phyloP scores from a whole-genome alignment of 805 yeast genomes.

The Pichia rugopelliculosa region DNA sequence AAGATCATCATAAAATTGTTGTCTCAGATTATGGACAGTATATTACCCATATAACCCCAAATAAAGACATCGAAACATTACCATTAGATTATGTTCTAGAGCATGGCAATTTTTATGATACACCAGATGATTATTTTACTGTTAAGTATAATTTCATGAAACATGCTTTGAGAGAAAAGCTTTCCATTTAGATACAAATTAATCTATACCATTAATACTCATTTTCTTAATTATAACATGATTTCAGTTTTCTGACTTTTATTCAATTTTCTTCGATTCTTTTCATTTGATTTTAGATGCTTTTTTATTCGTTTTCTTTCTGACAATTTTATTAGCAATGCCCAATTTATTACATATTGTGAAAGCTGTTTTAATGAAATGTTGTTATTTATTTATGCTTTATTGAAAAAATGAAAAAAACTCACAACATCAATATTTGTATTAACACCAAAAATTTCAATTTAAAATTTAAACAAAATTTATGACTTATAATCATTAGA shows the following conservation, averaged over 20 bases:
- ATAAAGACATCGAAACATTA: conserved; percentile 61
- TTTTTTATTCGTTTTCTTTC: background rate
- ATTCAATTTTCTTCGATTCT: background rate
- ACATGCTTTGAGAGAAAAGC: conserved; percentile 48
- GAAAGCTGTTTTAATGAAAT: background rate
- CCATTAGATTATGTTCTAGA: conserved; percentile 44
- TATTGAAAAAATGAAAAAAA: background rate
- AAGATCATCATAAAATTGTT: conserved; percentile 87
- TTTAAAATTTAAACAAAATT: background rate
- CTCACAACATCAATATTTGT: background rate
- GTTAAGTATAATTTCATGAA: conserved; percentile 52
- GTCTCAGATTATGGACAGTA: conserved; percentile 68
- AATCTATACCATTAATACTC: background rate
- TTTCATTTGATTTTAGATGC: background rate
- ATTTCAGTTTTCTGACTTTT: background rate
- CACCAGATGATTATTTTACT: conserved; percentile 39
- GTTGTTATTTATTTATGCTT: background rate
- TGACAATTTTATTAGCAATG: background rate
- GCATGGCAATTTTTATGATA: conserved; percentile 33
- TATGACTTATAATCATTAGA: background rate
- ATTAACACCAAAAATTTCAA: background rate
- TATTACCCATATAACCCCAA: conserved; percentile 76
- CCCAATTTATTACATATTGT: background rate
- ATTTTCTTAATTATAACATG: background rate
- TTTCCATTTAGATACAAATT: conserved; percentile 16